Evolutionary conservation across 176 grass and related monocot genomes (phyloP).

Genomic region (Rhipidocladum racemiflorum): DNA sequence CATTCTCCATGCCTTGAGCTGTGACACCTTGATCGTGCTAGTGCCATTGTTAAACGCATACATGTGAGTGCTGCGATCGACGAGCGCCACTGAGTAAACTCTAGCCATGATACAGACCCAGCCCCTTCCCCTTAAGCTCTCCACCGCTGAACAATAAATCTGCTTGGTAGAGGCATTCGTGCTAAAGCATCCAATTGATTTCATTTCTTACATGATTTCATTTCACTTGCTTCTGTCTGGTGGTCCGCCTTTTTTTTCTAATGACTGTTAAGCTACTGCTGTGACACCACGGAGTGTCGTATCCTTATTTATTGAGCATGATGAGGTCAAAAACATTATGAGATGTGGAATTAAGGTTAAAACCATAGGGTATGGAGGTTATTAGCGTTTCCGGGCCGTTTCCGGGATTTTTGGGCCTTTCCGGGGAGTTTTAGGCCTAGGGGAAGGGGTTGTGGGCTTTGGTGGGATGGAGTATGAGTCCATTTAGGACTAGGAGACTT

Average conservation of each 20-base stretch:
- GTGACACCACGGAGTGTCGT: too few relatives aligned
- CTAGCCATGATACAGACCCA: constrained; percentile 53
- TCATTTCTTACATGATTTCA: constrained; percentile 1
- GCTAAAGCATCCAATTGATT: neutral
- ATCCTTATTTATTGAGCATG: too few relatives aligned
- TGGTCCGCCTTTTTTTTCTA: neutral
- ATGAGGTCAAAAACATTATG: too few relatives aligned
- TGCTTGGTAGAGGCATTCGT: constrained; percentile 11
- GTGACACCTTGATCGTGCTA: constrained; percentile 28
- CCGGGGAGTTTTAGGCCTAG: too few relatives aligned
- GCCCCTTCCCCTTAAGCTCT: constrained; percentile 59
- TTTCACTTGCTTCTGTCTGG: too few relatives aligned
- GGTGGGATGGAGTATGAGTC: too few relatives aligned
- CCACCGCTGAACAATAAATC: constrained; percentile 74
- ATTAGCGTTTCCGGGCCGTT: too few relatives aligned
- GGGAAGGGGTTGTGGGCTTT: too few relatives aligned
- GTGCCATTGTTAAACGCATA: constrained; percentile 75
- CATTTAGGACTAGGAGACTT: too few relatives aligned
- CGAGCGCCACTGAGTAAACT: constrained; percentile 23
- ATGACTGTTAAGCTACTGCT: neutral
- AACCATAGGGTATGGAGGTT: too few relatives aligned
- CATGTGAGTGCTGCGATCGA: constrained; percentile 28
- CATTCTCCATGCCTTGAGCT: constrained; percentile 77
- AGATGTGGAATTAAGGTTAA: too few relatives aligned
- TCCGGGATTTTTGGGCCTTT: too few relatives aligned